Base-by-base conservation (phyloP, 140 eudicot species). In the Anethum foeniculum region DNA sequence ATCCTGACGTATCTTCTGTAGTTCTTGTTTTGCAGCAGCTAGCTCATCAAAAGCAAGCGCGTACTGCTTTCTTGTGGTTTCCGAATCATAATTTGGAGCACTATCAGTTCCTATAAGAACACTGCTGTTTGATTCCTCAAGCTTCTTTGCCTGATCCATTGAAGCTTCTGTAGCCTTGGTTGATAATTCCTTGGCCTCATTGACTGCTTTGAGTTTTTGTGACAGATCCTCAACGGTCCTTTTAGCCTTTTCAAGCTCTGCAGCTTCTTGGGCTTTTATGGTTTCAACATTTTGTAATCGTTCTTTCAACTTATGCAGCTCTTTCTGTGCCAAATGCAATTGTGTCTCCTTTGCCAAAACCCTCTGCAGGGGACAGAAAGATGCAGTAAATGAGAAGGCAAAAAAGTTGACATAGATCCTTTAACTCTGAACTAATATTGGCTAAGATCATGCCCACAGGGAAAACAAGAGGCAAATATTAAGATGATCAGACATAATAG, bases 261-360 rank as follows among this genome's bases (percentile, higher is more conserved):
- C 60, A 51, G 91, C 93, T 62, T 97, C 98, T 80, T 93, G 89
- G 28, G 85, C 56, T 88, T 90, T 96, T 32, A 93, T 90, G 43
- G 86, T 77, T 84, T 96, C 99, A 32, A 97, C 96, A 85, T 85
- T 85, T 71, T 84, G 86, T 67, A 96, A 65, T 79, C 83, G 89
- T 74, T 93, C 98, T 78, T 89, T 96, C 81, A 93, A 80, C 86
- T 91, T 96, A 80, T 85, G 86, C 43, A 96, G 85, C 90, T 96
- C 98, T 83, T 89, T 93, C 47, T 93, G 93, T 15, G 96, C 94
- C 86, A 96, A 38, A 65, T 93, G 99, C 81, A 91, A 93, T 85
- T 87, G 91, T 3, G 97, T 89, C 81, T 96, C 98, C 73, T 90
- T 96, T 79, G 87, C 95, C 84, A 91, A 81, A 60, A 91, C 91